phyloP scores from a whole-genome alignment of 352 stramenopile species.

The Phytophthora pini region DNA sequence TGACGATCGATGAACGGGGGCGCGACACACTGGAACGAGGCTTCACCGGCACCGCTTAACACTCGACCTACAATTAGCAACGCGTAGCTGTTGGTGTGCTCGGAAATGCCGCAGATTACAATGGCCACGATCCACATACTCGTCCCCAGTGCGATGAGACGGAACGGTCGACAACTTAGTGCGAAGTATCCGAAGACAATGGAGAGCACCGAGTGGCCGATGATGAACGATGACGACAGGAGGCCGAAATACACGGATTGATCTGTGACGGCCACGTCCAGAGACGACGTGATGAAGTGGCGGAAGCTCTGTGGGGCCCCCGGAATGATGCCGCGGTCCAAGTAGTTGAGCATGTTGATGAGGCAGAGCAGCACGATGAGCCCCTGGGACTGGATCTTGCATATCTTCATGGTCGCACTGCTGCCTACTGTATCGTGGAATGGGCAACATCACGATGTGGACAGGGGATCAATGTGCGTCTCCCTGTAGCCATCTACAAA shows the following conservation, averaged over 20 bases:
- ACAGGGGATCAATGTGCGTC: not conserved
- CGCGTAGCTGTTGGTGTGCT: constrained; percentile 62
- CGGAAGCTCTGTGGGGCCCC: constrained; percentile 69
- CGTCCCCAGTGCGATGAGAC: constrained; percentile 73
- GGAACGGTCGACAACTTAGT: constrained; percentile 77
- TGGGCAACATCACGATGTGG: constrained; percentile 2
- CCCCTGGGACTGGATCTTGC: constrained; percentile 4
- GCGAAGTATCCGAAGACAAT: constrained; percentile 81
- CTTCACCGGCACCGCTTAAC: constrained; percentile 80
- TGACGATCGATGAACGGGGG: constrained; percentile 86
- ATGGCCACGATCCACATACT: constrained; percentile 77
- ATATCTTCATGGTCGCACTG: not conserved
- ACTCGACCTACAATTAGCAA: constrained; percentile 77
- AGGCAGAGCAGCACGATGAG: constrained; percentile 68
- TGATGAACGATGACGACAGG: constrained; percentile 86
- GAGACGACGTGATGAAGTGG: constrained; percentile 66
- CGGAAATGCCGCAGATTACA: constrained; percentile 64
- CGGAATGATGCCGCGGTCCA: constrained; percentile 92
- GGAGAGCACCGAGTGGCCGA: constrained; percentile 77
- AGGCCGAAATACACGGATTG: constrained; percentile 62
- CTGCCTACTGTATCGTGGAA: constrained; percentile 2
- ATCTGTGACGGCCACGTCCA: constrained; percentile 37
- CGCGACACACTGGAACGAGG: constrained; percentile 85
- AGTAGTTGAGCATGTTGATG: constrained; percentile 93
- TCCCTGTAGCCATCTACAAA: constrained; percentile 11